Evolutionary conservation across 139 green algal genomes (phyloP).

Genomic region (Chlamydomonas incerta): DNA sequence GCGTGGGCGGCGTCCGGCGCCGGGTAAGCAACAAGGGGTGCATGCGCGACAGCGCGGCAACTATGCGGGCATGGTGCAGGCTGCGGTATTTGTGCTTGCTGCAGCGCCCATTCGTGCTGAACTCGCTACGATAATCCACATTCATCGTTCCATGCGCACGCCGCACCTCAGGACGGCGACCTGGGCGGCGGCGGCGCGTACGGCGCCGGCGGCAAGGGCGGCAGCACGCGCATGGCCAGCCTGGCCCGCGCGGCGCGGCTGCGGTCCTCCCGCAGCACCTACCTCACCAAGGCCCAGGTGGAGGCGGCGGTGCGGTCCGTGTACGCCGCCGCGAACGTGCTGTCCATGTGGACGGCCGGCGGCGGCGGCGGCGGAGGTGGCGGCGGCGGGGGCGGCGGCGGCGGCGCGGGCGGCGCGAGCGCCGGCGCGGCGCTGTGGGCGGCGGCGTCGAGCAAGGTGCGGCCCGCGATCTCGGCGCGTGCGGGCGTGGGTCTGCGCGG

Average conservation of each 20-base stretch:
- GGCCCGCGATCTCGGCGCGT: too few relatives aligned
- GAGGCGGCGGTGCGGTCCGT: background rate
- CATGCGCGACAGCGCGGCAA: too few relatives aligned
- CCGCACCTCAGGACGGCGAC: background rate
- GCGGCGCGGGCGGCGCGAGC: background rate
- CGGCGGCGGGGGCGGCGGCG: background rate
- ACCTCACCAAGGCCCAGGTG: background rate
- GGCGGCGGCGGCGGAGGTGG: background rate
- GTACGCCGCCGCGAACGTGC: background rate
- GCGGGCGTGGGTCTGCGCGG: too few relatives aligned
- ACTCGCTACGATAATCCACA: too few relatives aligned
- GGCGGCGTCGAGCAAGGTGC: background rate
- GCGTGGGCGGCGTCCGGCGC: too few relatives aligned
- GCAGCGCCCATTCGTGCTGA: too few relatives aligned
- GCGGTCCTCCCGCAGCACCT: background rate
- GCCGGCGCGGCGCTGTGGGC: background rate
- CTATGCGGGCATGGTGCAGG: too few relatives aligned
- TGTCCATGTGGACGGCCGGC: background rate
- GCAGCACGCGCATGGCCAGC: background rate
- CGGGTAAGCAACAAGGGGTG: too few relatives aligned
- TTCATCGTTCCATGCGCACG: too few relatives aligned
- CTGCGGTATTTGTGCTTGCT: too few relatives aligned
- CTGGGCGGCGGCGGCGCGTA: background rate
- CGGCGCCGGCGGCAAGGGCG: background rate
- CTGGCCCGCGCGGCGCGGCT: background rate